Conservation (phyloP, 2,329 filamentous ascomycete genomes). For the Blumeria graminis region DNA sequence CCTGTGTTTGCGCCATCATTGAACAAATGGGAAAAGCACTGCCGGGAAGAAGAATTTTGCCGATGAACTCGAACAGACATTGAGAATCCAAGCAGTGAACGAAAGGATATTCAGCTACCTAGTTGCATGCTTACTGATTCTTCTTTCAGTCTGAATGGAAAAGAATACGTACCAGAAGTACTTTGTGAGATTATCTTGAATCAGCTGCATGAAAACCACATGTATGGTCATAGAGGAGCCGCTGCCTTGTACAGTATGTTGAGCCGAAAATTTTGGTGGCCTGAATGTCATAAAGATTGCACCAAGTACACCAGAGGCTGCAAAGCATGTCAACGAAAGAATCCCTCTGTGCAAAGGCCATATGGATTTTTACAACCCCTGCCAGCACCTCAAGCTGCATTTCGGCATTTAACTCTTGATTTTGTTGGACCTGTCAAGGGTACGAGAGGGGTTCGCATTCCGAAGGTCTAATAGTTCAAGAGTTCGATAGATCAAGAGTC, state of each 20-base stretch:
- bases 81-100: neutral
- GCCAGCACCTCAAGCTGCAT: neutral
- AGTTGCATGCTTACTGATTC: neutral
- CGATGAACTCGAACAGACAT: neutral
- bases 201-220: neutral
- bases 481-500: too few species aligned
- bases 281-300: neutral
- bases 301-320: neutral
- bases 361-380: neutral
- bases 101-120: neutral
- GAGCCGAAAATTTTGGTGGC: neutral
- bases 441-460: too few species aligned
- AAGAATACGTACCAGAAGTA: neutral
- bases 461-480: too few species aligned
- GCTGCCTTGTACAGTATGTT: neutral
- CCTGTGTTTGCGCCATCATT: too few species aligned
- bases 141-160: neutral
- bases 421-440: too few species aligned
- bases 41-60: neutral
- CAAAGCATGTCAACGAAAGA: neutral
- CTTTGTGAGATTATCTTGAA: neutral
- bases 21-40: neutral
- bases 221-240: neutral
- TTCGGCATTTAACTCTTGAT: neutral
- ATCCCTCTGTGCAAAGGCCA: neutral